phyloP scores from a whole-genome alignment of 2,329 filamentous ascomycete genomes.

The Colletotrichum sp. region DNA sequence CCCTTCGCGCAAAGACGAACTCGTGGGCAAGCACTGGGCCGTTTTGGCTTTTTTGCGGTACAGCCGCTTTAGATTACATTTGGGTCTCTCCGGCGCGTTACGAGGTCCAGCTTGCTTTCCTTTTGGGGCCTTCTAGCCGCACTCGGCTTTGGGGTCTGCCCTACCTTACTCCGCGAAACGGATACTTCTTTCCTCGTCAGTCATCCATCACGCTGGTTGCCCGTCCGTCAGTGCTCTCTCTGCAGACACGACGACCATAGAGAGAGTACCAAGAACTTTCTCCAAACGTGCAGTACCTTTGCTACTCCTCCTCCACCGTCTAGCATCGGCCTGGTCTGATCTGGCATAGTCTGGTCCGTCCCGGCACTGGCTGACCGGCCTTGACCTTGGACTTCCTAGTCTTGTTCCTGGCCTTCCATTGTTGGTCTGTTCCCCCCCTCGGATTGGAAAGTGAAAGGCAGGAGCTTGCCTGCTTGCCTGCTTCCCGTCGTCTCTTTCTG shows the following conservation, averaged over 20 bases:
- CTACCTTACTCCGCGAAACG: conserved; percentile 21
- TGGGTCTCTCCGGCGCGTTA: conserved; percentile 16
- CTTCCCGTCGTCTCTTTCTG: not conserved
- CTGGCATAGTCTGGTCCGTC: conserved; percentile 8
- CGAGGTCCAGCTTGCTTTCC: conserved; percentile 18
- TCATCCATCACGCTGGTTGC: not conserved
- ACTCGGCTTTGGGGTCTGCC: conserved; percentile 16
- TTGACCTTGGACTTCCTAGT: not conserved
- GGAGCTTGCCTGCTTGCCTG: not conserved
- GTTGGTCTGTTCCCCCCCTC: not conserved
- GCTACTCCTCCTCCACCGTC: not conserved
- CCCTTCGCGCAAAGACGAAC: not conserved
- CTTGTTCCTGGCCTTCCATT: not conserved
- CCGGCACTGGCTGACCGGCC: not conserved
- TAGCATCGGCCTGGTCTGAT: conserved; percentile 9
- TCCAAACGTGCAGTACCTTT: not conserved
- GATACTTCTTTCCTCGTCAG: conserved; percentile 5
- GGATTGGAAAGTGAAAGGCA: not conserved
- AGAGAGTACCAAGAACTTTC: not conserved
- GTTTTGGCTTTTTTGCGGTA: conserved; percentile 3
- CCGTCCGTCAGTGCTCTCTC: not conserved
- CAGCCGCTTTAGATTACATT: conserved; percentile 19
- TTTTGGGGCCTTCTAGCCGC: conserved; percentile 13
- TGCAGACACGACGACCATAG: not conserved
- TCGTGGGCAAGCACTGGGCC: conserved; percentile 1